Evolutionary conservation across 2,329 filamentous ascomycete species (phyloP).

Genomic region (Pseudogymnoascus sp.): DNA sequence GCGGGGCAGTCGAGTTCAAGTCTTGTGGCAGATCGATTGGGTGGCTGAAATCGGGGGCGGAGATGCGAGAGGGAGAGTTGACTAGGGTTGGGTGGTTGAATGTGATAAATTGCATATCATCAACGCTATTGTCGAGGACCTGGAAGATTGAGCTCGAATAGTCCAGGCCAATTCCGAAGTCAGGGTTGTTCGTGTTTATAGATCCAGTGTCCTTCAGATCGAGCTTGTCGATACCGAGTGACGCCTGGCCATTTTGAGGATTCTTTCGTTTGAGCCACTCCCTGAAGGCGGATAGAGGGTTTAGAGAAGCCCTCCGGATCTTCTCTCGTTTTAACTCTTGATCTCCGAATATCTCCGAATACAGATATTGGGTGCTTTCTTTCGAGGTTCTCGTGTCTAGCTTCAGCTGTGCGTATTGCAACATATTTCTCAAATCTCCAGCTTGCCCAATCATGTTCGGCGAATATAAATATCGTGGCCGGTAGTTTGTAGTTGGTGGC

Average conservation of each 20-base stretch:
- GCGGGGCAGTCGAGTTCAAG: conserved; percentile 11
- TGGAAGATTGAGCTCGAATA: conserved; percentile 20
- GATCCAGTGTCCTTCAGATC: not conserved
- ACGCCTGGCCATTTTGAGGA: not conserved
- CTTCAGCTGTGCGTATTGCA: conserved; percentile 25
- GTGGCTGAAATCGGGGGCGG: conserved; percentile 10
- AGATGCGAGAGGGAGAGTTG: conserved; percentile 11
- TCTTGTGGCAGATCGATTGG: conserved; percentile 16
- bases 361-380: conserved; percentile 19
- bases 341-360: conserved; percentile 43
- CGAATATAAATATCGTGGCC: conserved; percentile 41
- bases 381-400: conserved; percentile 14
- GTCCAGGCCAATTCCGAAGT: conserved; percentile 21
- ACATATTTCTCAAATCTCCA: conserved; percentile 39
- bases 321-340: conserved; percentile 43
- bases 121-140: conserved; percentile 13
- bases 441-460: conserved; percentile 43
- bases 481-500: conserved; percentile 28
- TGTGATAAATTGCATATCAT: conserved; percentile 17
- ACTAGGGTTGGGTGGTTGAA: conserved; percentile 16
- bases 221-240: conserved; percentile 23
- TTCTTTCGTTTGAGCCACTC: conserved; percentile 27
- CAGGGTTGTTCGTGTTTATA: not conserved
- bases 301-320: conserved; percentile 29
- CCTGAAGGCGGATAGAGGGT: conserved; percentile 25